Percentiles rank a stretch among this genome's conserved stretches.
These are phyloP conservation scores for Stagonosporopsis vannaccii DNA, from an alignment of 2,329 filamentous ascomycete species.

Conservation along the genomic window DNA sequence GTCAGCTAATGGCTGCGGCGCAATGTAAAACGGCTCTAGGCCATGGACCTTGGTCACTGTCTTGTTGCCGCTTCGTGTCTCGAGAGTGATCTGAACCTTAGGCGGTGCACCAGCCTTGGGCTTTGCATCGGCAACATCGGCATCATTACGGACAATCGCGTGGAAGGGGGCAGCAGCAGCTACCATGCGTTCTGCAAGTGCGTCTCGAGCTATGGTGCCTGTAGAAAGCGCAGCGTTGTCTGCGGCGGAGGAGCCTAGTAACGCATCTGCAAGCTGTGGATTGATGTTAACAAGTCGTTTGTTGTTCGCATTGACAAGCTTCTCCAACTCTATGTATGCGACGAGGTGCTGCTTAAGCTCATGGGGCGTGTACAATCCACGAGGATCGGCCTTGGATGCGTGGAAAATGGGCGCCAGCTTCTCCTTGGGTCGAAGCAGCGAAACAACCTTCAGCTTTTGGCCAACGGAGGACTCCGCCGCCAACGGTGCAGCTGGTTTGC, in stretches of 20 bases:
- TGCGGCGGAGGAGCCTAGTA: conserved; percentile 62
- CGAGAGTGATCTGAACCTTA: conserved; percentile 66
- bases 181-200: conserved; percentile 66
- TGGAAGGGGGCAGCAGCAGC: conserved; percentile 64
- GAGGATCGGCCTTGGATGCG: conserved; percentile 57
- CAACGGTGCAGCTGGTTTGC: conserved; percentile 51
- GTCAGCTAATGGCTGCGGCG: conserved; percentile 67
- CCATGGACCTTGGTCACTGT: conserved; percentile 69
- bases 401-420: conserved; percentile 65
- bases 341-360: conserved; percentile 66
- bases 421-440: conserved; percentile 63
- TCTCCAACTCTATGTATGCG: conserved; percentile 65
- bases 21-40: conserved; percentile 68
- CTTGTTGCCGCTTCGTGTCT: conserved; percentile 72
- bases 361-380: conserved; percentile 64
- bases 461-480: conserved; percentile 53
- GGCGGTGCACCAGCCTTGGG: conserved; percentile 67
- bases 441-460: conserved; percentile 59
- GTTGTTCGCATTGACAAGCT: conserved; percentile 64
- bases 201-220: conserved; percentile 66
- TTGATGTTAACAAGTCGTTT: conserved; percentile 68
- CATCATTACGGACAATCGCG: conserved; percentile 61
- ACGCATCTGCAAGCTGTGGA: conserved; percentile 67
- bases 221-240: conserved; percentile 65
- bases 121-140: conserved; percentile 55